These are phyloP conservation scores for Leucocoprinus leucothites DNA, from an alignment of 768 basidiomycete genomes.

Conservation along the genomic window DNA sequence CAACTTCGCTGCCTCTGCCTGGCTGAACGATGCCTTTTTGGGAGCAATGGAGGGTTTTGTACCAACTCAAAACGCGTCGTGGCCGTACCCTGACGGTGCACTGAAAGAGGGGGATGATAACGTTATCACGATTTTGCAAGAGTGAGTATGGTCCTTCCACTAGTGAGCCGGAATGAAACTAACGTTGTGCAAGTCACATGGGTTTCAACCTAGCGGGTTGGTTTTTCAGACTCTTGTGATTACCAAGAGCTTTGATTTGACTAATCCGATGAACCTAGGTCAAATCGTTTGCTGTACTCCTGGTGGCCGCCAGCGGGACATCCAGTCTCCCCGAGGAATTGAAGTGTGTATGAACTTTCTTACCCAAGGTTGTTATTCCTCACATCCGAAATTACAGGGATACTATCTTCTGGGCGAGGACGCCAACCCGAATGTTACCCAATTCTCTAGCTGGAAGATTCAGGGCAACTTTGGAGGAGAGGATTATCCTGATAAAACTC, in stretches of 20 bases:
- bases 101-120: background rate
- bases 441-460: background rate
- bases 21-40: constrained; percentile 1
- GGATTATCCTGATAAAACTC: constrained; percentile 2
- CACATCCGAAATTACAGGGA: background rate
- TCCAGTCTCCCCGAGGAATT: background rate
- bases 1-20: background rate
- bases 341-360: background rate
- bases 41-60: background rate
- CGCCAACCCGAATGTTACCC: background rate
- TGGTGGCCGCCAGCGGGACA: background rate
- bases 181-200: background rate
- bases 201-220: background rate
- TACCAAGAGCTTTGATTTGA: background rate
- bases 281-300: constrained; percentile 3
- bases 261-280: background rate
- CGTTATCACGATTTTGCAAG: background rate
- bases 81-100: background rate
- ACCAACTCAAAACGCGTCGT: background rate
- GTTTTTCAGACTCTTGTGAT: background rate
- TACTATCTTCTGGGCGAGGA: background rate
- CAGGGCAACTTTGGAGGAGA: constrained; percentile 1
- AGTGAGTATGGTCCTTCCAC: background rate
- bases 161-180: background rate
- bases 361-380: background rate